These are phyloP conservation scores for Ustilaginoidea virens DNA, from an alignment of 2,329 filamentous ascomycete genomes.

Conservation along the genomic window DNA sequence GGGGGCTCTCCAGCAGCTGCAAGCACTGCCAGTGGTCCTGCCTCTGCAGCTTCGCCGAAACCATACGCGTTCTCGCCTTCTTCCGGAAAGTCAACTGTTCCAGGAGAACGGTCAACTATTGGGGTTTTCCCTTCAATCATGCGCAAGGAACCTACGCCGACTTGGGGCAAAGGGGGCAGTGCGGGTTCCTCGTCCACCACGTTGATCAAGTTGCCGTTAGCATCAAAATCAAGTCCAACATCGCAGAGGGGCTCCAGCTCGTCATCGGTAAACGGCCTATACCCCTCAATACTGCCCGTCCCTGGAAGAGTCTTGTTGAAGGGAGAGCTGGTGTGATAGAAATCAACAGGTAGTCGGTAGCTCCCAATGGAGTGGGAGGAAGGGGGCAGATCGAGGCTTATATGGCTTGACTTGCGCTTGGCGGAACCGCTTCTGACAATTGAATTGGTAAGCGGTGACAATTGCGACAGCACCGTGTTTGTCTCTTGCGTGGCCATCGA, in stretches of 20 bases:
- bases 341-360: constrained; percentile 18
- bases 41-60: constrained; percentile 22
- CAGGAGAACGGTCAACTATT: too few species aligned
- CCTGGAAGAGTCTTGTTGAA: constrained; percentile 9
- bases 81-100: too few species aligned
- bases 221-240: constrained; percentile 34
- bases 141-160: constrained; percentile 3
- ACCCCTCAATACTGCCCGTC: constrained; percentile 9
- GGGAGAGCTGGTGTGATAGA: constrained; percentile 17
- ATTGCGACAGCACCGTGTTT: constrained; percentile 24
- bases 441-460: constrained; percentile 23
- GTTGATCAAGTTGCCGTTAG: constrained; percentile 31
- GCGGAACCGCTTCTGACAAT: constrained; percentile 17
- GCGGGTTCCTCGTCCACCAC: constrained; percentile 25
- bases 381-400: constrained; percentile 17
- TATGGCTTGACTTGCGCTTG: constrained; percentile 10
- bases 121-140: background rate
- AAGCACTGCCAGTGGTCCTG: constrained; percentile 17
- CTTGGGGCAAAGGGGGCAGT: constrained; percentile 21
- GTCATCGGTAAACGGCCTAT: constrained; percentile 22
- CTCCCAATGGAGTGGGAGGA: constrained; percentile 19
- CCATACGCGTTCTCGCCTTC: constrained; percentile 16
- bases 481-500: constrained; percentile 21
- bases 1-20: constrained; percentile 6
- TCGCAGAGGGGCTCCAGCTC: constrained; percentile 22